A percentile compares a stretch with the other conserved stretches of the same genome.
phyloP scores from a whole-genome alignment of 495 filamentous ascomycete species.

The Podospora australis region DNA sequence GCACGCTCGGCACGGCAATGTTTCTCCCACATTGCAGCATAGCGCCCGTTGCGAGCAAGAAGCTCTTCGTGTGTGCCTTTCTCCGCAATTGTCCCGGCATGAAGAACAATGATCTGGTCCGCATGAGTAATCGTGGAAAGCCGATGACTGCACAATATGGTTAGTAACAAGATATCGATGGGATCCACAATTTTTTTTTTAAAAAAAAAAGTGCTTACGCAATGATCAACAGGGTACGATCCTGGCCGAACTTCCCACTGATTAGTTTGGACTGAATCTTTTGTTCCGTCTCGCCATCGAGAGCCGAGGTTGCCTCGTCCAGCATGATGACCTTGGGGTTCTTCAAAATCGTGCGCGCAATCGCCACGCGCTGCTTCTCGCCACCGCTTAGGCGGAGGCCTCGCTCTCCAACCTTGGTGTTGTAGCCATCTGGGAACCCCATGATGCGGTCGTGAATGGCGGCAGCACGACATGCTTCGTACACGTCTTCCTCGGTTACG shows the following conservation, averaged over 20 bases:
- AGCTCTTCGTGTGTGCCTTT: constrained; percentile 82
- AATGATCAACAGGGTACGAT: constrained; percentile 70
- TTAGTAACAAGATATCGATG: not conserved
- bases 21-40: constrained; percentile 92
- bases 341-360: constrained; percentile 93
- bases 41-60: constrained; percentile 67
- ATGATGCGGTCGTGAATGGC: constrained; percentile 96
- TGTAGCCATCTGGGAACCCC: constrained; percentile 85
- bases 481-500: constrained; percentile 82
- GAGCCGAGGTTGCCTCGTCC: constrained; percentile 91
- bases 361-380: constrained; percentile 95
- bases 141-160: constrained; percentile 52
- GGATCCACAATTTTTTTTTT: too few species aligned
- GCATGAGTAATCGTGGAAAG: constrained; percentile 91
- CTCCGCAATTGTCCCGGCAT: constrained; percentile 77
- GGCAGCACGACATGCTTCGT: constrained; percentile 81
- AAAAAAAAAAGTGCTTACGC: too few species aligned
- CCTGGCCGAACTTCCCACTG: constrained; percentile 67
- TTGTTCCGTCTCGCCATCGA: constrained; percentile 94
- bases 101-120: constrained; percentile 90
- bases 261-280: constrained; percentile 85
- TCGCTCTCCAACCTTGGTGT: constrained; percentile 90
- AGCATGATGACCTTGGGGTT: constrained; percentile 92
- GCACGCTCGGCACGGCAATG: constrained; percentile 86
- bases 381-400: constrained; percentile 88